phyloP scores from a whole-genome alignment of 108 stramenopile genomes.

The Discostella pseudostelligera region DNA sequence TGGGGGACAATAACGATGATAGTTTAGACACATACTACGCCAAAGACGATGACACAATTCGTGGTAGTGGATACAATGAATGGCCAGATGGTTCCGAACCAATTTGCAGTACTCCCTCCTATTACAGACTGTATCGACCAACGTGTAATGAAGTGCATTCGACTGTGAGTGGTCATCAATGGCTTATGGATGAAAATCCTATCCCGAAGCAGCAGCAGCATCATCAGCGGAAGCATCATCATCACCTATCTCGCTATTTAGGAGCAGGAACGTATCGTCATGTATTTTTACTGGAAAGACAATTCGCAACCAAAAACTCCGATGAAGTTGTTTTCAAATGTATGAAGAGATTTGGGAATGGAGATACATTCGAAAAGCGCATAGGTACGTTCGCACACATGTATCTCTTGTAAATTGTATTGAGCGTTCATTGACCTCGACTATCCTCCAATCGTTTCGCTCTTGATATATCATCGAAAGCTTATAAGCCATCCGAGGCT shows the following conservation, averaged over 20 bases:
- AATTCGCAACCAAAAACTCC: constrained; percentile 1
- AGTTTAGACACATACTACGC: constrained; percentile 42
- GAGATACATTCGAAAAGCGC: constrained; percentile 4
- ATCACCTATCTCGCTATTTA: constrained; percentile 9
- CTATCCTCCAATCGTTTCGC: background rate
- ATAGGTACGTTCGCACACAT: background rate
- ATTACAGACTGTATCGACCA: constrained; percentile 42
- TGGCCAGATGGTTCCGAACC: constrained; percentile 15
- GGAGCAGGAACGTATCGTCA: constrained; percentile 48
- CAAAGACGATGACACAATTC: constrained; percentile 33
- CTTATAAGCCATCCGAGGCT: constrained; percentile 1
- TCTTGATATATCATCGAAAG: background rate
- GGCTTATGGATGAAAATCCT: constrained; percentile 3
- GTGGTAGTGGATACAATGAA: constrained; percentile 21
- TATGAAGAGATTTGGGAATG: constrained; percentile 8
- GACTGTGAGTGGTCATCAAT: constrained; percentile 5
- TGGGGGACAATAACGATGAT: constrained; percentile 34
- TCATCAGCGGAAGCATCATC: no score
- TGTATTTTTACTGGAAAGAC: constrained; percentile 37
- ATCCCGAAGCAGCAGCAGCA: background rate
- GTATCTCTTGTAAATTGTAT: background rate
- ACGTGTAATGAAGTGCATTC: constrained; percentile 57
- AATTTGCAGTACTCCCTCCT: constrained; percentile 39
- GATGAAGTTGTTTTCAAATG: constrained; percentile 20
- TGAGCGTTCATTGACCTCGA: background rate